Evolutionary conservation across 2,329 filamentous ascomycete genomes (phyloP).

Genomic region (Neonectria sp.): DNA sequence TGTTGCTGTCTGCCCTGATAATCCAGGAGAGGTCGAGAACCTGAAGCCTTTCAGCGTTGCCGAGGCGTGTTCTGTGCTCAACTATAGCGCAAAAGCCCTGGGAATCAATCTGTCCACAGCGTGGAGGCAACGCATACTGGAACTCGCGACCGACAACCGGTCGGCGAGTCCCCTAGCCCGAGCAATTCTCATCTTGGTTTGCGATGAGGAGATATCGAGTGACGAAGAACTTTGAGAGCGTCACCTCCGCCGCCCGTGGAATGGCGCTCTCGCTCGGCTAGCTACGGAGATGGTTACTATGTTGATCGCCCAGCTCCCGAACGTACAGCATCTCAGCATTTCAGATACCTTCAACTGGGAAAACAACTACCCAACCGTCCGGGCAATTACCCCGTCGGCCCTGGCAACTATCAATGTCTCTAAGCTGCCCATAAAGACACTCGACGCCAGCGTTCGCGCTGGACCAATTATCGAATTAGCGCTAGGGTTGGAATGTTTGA

Average conservation of each 20-base stretch:
- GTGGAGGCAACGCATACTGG: slow-evolving; percentile 7
- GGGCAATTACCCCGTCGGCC: not conserved
- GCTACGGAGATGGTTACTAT: slow-evolving; percentile 10
- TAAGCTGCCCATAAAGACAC: not conserved
- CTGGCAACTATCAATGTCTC: slow-evolving; percentile 1
- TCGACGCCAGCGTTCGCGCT: not conserved
- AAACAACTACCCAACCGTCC: too few relatives aligned
- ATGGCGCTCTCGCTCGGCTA: not conserved
- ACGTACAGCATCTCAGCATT: slow-evolving; percentile 3
- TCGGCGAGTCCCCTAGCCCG: not conserved
- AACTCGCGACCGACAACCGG: not conserved
- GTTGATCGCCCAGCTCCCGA: slow-evolving; percentile 12
- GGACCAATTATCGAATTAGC: slow-evolving; percentile 1
- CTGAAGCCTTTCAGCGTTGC: not conserved
- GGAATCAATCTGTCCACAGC: not conserved
- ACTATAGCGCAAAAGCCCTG: not conserved
- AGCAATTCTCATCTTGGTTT: not conserved
- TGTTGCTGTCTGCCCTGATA: not conserved
- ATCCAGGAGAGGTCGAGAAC: not conserved
- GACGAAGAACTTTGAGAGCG: not conserved
- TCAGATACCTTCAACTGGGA: not conserved
- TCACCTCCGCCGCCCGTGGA: too few relatives aligned
- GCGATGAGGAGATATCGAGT: not conserved
- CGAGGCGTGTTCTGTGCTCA: not conserved
- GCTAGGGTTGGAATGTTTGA: slow-evolving; percentile 14